Evolutionary conservation across 1,284 basidiomycete species (phyloP).

Genomic region (Puccinia polysora): DNA sequence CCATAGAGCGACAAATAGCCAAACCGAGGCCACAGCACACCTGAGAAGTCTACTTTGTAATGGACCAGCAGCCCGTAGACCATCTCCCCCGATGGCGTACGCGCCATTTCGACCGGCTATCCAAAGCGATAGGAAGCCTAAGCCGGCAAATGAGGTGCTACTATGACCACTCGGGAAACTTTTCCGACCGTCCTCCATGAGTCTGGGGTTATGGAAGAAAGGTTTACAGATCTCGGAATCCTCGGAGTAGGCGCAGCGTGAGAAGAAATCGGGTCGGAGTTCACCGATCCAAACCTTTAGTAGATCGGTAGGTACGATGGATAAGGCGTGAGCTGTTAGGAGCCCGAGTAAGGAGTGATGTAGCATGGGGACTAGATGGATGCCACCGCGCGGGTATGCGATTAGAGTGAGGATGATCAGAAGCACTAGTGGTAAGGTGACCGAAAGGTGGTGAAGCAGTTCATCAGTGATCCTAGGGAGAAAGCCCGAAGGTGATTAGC

Average conservation of each 20-base stretch:
- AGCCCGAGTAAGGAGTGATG: constrained; percentile 40
- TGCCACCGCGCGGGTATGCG: constrained; percentile 30
- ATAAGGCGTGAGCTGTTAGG: constrained; percentile 28
- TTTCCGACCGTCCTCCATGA: constrained; percentile 41
- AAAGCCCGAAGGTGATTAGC: neutral
- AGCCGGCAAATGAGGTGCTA: constrained; percentile 30
- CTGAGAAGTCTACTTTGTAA: constrained; percentile 40
- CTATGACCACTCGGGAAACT: constrained; percentile 43
- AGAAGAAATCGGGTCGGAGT: constrained; percentile 41
- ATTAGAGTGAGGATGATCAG: constrained; percentile 32
- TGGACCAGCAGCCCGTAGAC: constrained; percentile 32
- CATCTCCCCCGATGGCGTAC: constrained; percentile 32
- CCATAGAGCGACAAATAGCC: constrained; percentile 36
- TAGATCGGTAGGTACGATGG: constrained; percentile 22
- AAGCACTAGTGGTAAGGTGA: constrained; percentile 32
- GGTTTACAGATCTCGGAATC: constrained; percentile 32
- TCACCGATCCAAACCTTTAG: constrained; percentile 34
- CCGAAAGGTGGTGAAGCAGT: constrained; percentile 41
- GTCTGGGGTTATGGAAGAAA: constrained; percentile 17
- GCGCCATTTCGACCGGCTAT: constrained; percentile 42
- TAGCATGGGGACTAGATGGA: constrained; percentile 36
- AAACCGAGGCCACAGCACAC: constrained; percentile 26
- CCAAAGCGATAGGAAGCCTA: constrained; percentile 36
- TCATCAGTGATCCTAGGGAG: constrained; percentile 28
- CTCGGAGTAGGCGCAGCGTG: constrained; percentile 38